A percentile compares a stretch with the other conserved stretches of the same genome.
Evolutionary conservation across 306 rosid species (phyloP).

Genomic region (Prunus fruticosa): DNA sequence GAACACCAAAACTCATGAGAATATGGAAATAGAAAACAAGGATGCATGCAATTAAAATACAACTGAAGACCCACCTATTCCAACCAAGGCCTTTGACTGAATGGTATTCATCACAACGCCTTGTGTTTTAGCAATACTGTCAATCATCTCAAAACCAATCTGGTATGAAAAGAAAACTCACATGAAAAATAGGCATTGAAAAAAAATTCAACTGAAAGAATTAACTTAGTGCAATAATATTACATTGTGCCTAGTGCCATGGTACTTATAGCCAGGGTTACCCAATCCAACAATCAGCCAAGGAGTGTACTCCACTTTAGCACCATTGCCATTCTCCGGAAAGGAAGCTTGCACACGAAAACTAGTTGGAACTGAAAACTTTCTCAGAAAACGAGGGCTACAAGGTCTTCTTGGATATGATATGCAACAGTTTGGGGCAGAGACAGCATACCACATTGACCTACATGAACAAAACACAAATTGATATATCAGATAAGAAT

Average conservation of each 20-base stretch:
- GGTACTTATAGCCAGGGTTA: constrained; percentile 88
- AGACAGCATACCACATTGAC: constrained; percentile 66
- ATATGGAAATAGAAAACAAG: background rate
- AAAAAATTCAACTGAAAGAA: constrained; percentile 1
- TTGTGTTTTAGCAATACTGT: constrained; percentile 53
- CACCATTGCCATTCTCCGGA: constrained; percentile 36
- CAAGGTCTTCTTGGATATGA: constrained; percentile 34
- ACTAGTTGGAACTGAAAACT: constrained; percentile 28
- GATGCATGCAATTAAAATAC: background rate
- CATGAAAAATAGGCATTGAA: background rate
- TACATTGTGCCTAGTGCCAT: constrained; percentile 95
- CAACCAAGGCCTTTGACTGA: constrained; percentile 88
- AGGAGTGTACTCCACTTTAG: constrained; percentile 85
- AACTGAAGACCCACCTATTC: constrained; percentile 58
- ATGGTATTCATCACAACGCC: constrained; percentile 82
- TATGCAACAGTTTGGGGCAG: constrained; percentile 41
- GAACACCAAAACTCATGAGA: constrained; percentile 11
- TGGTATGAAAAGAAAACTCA: constrained; percentile 25
- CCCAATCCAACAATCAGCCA: constrained; percentile 97
- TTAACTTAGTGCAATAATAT: constrained; percentile 2
- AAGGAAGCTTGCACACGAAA: constrained; percentile 54
- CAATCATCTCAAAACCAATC: constrained; percentile 94
- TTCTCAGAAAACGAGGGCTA: constrained; percentile 19
- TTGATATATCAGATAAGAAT: background rate
- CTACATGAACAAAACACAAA: constrained; percentile 16